Evolutionary conservation across 176 grass and related monocot species (phyloP).

Genomic region (Saccharum officinarum): DNA sequence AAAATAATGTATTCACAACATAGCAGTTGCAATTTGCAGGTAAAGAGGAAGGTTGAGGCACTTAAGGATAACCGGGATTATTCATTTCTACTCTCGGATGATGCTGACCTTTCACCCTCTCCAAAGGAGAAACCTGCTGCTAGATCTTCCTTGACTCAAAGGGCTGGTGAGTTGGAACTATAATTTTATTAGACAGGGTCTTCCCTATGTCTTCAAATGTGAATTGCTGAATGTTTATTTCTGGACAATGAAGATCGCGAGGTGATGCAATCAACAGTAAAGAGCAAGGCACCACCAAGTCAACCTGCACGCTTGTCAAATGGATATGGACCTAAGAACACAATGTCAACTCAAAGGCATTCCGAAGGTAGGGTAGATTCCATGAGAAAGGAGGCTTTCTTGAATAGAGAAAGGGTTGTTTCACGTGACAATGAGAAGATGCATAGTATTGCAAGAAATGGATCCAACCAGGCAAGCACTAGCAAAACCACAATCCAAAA

Average conservation of each 20-base stretch:
- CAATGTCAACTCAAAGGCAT: conserved; percentile 36
- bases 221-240: conserved; percentile 32
- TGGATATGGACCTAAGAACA: conserved; percentile 52
- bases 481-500: conserved; percentile 50
- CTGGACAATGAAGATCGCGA: conserved; percentile 38
- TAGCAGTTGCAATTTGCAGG: conserved; percentile 52
- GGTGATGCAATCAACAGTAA: conserved; percentile 34
- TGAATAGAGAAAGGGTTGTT: conserved; percentile 33
- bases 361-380: conserved; percentile 40
- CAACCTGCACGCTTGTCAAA: conserved; percentile 48
- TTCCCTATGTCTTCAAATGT: neutral
- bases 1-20: conserved; percentile 38
- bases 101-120: conserved; percentile 64
- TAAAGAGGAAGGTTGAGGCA: conserved; percentile 79
- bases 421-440: conserved; percentile 41
- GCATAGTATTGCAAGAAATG: conserved; percentile 44
- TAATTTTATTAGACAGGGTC: neutral
- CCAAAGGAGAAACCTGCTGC: conserved; percentile 45
- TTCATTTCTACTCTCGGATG: conserved; percentile 93
- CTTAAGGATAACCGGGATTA: conserved; percentile 91
- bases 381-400: conserved; percentile 37
- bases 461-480: conserved; percentile 31
- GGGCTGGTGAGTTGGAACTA: conserved; percentile 57
- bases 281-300: conserved; percentile 39
- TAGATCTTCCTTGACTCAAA: conserved; percentile 50